These are phyloP conservation scores for Coprinopsis marcescibilis DNA, from an alignment of 768 basidiomycete species.

Conservation along the genomic window DNA sequence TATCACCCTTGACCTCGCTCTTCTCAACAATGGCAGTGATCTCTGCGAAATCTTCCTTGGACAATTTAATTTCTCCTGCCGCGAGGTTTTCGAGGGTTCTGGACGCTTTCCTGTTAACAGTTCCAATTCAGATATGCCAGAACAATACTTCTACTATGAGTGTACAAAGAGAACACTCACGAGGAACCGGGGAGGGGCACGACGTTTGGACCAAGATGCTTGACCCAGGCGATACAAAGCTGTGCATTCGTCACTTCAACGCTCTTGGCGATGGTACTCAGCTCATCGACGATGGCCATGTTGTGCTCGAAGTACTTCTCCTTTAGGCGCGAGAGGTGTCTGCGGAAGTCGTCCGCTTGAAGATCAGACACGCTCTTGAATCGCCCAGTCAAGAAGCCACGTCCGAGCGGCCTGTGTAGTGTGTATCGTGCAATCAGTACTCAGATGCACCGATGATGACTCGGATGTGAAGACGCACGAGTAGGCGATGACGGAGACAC, in stretches of 20 bases:
- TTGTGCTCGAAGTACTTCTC: slow-evolving; percentile 41
- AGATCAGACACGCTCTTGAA: slow-evolving; percentile 36
- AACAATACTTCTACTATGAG: no score
- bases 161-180: no score
- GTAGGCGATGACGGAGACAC: slow-evolving; percentile 55
- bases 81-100: slow-evolving; percentile 41
- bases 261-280: slow-evolving; percentile 35
- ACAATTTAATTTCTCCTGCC: slow-evolving; percentile 37
- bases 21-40: not conserved
- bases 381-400: slow-evolving; percentile 47
- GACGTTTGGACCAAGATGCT: slow-evolving; percentile 32
- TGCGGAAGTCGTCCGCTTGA: slow-evolving; percentile 36
- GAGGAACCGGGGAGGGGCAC: slow-evolving; percentile 49
- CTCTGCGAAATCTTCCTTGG: slow-evolving; percentile 25
- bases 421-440: not conserved
- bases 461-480: slow-evolving; percentile 30
- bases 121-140: no score
- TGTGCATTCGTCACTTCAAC: slow-evolving; percentile 39
- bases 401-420: slow-evolving; percentile 41
- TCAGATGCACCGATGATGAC: not conserved
- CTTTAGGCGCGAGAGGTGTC: slow-evolving; percentile 35
- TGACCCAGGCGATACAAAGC: slow-evolving; percentile 40
- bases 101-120: slow-evolving; percentile 2
- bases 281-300: slow-evolving; percentile 35
- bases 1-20: not conserved